A percentile compares a stretch with the other conserved stretches of the same genome.
Conservation (phyloP, 2,329 filamentous ascomycete species). For the Fusarium sp. region DNA sequence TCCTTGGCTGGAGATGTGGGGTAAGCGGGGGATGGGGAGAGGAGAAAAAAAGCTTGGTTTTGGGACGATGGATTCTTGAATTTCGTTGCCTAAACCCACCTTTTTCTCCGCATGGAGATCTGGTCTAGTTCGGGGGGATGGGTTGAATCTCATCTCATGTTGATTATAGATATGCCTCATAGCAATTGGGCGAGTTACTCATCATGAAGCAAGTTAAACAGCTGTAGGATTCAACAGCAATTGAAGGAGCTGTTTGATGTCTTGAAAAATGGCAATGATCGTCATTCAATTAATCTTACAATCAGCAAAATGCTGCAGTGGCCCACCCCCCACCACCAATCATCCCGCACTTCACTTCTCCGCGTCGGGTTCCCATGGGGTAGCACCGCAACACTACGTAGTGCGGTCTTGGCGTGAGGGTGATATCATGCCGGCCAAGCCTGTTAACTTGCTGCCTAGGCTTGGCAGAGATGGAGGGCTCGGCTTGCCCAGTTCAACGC, state of each 20-base stretch:
- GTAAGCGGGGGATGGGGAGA: constrained; percentile 22
- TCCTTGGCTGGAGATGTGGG: constrained; percentile 20
- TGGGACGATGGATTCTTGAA: not conserved
- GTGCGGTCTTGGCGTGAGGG: constrained; percentile 19
- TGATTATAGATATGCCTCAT: constrained; percentile 2
- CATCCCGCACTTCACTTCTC: constrained; percentile 4
- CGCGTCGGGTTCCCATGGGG: constrained; percentile 28
- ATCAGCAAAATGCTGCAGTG: not conserved
- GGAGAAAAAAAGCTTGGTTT: constrained; percentile 25
- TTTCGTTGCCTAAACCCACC: constrained; percentile 26
- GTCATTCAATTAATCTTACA: not conserved
- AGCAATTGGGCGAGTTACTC: no score
- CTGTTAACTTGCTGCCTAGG: constrained; percentile 36
- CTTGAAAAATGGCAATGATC: not conserved
- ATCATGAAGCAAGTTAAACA: no score
- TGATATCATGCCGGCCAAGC: constrained; percentile 31
- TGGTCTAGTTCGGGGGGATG: not conserved
- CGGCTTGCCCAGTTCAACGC: constrained; percentile 29
- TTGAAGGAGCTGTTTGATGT: not conserved
- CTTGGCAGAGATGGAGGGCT: constrained; percentile 24
- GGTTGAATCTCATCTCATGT: not conserved
- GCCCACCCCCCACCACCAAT: constrained; percentile 15
- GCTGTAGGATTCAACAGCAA: not conserved
- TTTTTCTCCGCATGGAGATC: constrained; percentile 12
- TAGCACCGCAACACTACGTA: not conserved